Evolutionary conservation across 2,329 filamentous ascomycete species (phyloP).

Genomic region (Colletotrichum euphorbiae): DNA sequence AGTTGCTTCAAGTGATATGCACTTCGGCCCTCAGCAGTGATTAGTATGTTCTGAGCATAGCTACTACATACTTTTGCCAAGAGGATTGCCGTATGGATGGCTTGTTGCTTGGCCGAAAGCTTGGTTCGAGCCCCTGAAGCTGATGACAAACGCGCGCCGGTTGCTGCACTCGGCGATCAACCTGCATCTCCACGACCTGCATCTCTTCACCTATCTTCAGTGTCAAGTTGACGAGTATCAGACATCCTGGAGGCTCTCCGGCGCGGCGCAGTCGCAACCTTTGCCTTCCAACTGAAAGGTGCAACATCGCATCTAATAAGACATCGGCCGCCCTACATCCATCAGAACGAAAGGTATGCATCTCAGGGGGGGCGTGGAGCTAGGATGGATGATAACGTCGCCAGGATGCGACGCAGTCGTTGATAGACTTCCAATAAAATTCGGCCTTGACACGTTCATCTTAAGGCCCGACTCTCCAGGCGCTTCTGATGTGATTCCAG

Average conservation of each 20-base stretch:
- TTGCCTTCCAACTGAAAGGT: neutral
- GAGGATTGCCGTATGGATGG: too few species aligned
- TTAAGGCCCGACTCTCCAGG: too few species aligned
- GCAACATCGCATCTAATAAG: neutral
- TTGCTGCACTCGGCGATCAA: neutral
- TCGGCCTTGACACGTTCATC: too few species aligned
- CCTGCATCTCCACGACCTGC: neutral
- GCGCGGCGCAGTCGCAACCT: neutral
- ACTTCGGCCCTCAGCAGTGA: too few species aligned
- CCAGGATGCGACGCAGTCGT: neutral
- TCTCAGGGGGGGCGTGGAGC: neutral
- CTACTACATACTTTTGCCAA: too few species aligned
- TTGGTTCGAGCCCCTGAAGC: neutral
- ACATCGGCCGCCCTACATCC: neutral
- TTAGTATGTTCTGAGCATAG: too few species aligned
- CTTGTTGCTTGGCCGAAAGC: neutral
- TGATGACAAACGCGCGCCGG: neutral
- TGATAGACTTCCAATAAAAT: neutral
- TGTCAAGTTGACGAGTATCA: neutral
- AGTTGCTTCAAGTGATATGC: too few species aligned
- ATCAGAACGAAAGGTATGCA: neutral
- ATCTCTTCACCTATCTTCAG: neutral
- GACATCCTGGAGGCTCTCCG: neutral
- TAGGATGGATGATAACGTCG: conserved; percentile 1
- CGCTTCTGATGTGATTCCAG: too few species aligned